Evolutionary conservation across 2,329 filamentous ascomycete species (phyloP), one percentile per base, ranked within the genome.

Genomic region (Venturia carpophila): DNA sequence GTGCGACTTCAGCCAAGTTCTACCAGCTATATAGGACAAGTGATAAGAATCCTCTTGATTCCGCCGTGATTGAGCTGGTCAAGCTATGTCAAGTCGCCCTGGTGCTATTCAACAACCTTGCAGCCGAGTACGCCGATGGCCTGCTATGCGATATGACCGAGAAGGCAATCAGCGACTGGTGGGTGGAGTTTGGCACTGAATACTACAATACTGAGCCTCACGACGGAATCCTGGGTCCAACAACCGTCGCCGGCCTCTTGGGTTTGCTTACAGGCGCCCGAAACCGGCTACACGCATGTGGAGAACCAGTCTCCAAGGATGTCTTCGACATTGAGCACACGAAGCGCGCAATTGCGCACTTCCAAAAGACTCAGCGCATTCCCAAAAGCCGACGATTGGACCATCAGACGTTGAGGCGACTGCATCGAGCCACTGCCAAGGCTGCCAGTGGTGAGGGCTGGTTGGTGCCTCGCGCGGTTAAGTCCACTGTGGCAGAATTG

Each of bases 101-200:
- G 66, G 88, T 90, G 72, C 80, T 97, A 67, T 99, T 97, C 75
- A 90, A 88, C 64, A 91, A 92, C 73, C 79, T 97, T 6, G 87
- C 90, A n/a, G 83, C 88, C 39, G 90, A 92, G 69, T 97, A 96
- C 73, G 90, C 91, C 9, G 94, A 99, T 71, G 94, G 94, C 0
- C 78, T 97, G 30, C 83, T 99, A 3, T 99, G 94, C 74, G 94
- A 99, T 77, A 82, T 94, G 55, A 97, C 94, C 0, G 94, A 99
- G 74, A 87, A 84, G 67, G 91, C 92, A 1, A 86, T 97, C 70
- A 88, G 87, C 67, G 90, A 97, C 74, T 99, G 94, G 94, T 97
- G 94, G 94, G 87, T 90, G 1, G 91, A 96, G 71, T 88, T 97
- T 67, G 94, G 94, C 1, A 88, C 87, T 0, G 93, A 97, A 69